Evolutionary conservation across 148 eudicot species (phyloP).

Genomic region (Chenopodium formosanum): DNA sequence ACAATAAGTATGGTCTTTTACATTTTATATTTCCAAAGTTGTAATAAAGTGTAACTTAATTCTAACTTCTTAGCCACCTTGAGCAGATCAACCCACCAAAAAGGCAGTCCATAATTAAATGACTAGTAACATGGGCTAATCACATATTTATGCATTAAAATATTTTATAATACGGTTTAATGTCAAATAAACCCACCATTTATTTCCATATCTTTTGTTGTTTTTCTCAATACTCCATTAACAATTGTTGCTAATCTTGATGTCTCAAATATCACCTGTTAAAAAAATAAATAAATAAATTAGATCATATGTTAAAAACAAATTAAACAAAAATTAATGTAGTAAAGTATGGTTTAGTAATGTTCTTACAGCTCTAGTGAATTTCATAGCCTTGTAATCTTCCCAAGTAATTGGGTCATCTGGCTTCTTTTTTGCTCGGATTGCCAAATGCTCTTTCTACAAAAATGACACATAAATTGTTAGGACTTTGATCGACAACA

Average conservation of each 20-base stretch:
- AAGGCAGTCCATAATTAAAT: conserved; percentile 24
- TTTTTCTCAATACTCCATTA: conserved; percentile 94
- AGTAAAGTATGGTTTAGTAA: neutral
- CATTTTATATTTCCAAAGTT: conserved; percentile 13
- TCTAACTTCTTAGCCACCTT: conserved; percentile 31
- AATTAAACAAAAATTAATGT: neutral
- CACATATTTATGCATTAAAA: neutral
- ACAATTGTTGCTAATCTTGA: conserved; percentile 96
- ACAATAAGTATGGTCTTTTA: conserved; percentile 15
- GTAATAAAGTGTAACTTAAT: conserved; percentile 8
- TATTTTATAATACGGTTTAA: neutral
- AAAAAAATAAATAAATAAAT: neutral
- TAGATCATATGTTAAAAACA: neutral
- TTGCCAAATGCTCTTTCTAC: conserved; percentile 84
- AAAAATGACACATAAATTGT: neutral
- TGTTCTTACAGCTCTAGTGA: conserved; percentile 85
- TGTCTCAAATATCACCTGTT: conserved; percentile 94
- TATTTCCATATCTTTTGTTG: conserved; percentile 88
- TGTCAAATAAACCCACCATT: conserved; percentile 56
- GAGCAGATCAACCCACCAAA: conserved; percentile 35
- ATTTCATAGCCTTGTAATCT: conserved; percentile 86
- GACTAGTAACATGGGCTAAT: conserved; percentile 11
- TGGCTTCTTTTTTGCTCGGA: conserved; percentile 65
- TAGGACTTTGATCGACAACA: neutral
- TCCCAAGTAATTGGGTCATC: conserved; percentile 81